Evolutionary conservation across 1,284 basidiomycete genomes (phyloP).

Genomic region (Microbotryum intermedium): DNA sequence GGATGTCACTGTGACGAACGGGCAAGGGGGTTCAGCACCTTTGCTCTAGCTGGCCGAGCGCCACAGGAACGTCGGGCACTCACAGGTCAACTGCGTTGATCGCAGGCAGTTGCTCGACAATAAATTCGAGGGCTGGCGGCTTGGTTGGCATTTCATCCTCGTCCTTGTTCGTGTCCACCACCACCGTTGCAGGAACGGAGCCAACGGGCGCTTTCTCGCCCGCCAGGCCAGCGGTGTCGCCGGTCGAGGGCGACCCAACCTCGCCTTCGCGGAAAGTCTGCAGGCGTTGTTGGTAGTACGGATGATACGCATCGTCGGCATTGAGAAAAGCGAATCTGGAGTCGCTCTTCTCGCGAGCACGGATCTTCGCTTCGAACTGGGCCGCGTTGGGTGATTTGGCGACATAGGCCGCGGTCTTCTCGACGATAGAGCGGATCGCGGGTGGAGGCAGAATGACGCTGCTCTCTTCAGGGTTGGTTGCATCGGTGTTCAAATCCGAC

Average conservation of each 20-base stretch:
- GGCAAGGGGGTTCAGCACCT: slow-evolving; percentile 14
- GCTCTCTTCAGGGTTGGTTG: neutral
- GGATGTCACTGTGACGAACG: slow-evolving; percentile 36
- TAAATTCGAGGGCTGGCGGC: slow-evolving; percentile 65
- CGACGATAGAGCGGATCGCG: slow-evolving; percentile 68
- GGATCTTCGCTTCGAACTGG: slow-evolving; percentile 89
- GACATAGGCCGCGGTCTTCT: slow-evolving; percentile 89
- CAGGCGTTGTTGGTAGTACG: slow-evolving; percentile 86
- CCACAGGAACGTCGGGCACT: slow-evolving; percentile 38
- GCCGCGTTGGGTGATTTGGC: slow-evolving; percentile 80
- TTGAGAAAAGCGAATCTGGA: slow-evolving; percentile 96
- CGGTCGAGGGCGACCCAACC: slow-evolving; percentile 38
- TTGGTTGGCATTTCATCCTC: slow-evolving; percentile 50
- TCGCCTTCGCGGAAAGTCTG: slow-evolving; percentile 62
- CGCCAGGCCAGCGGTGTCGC: slow-evolving; percentile 33
- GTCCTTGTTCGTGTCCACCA: slow-evolving; percentile 38
- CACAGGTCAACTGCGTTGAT: slow-evolving; percentile 85
- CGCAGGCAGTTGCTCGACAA: slow-evolving; percentile 70
- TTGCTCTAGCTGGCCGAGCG: slow-evolving; percentile 4
- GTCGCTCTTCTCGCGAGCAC: slow-evolving; percentile 85
- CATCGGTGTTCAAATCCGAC: neutral
- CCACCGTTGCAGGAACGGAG: too few species aligned
- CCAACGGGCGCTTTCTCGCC: slow-evolving; percentile 14
- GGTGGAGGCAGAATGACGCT: slow-evolving; percentile 41
- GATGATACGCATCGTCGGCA: slow-evolving; percentile 84